Base-by-base conservation (phyloP, 371 early-diverging fungal genomes). In the Mortierella sp. region DNA sequence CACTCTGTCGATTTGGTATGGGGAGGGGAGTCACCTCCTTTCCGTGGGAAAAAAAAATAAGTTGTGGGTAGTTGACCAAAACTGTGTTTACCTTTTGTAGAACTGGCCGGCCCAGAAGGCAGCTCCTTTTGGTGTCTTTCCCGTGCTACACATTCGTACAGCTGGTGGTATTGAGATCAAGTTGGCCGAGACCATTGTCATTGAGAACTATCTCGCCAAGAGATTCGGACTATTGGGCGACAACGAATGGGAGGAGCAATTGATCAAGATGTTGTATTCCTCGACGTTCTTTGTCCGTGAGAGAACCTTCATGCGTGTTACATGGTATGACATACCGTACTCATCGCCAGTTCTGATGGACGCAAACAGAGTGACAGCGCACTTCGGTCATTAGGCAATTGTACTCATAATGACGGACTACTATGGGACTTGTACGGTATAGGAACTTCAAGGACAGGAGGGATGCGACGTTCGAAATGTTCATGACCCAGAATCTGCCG, bases 371-470 rank as follows among this genome's bases (percentile, higher is more conserved):
- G 21, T 46, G 19, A 2, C 2, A 21, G 21, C 21, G 21, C 10
- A 10, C 46, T 5, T 14, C 14, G 25, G 21, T 5, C n/a, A 21
- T n/a, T 12, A 25, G 19, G 17, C 24, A 27, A 39, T 34, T 8
- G 9, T 10, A 25, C 22, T 54, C 40, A 22, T 12, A 21, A 37
- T 8, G 24, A 24, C 24, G 24, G 5, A 7, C 24, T 40, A 16
- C 19, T 31, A 6, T 9, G 14, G 8, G 39, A 39, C 14, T 7
- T 7, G 39, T 7, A 39, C 2, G 37, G 21, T 1, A 21, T 44
- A 69, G 70, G 72, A 66, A 66, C 45, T 71, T 25, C 27, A 71
- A 71, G 49, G 62, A 71, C n/a, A 43, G 49, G n/a, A 61, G 60
- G 55, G 66, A 71, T 22, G 46, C 51, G 44, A 58, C 61, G 9